Evolutionary conservation across 2,329 filamentous ascomycete genomes (phyloP).

Genomic region (Juglanconis oblonga): DNA sequence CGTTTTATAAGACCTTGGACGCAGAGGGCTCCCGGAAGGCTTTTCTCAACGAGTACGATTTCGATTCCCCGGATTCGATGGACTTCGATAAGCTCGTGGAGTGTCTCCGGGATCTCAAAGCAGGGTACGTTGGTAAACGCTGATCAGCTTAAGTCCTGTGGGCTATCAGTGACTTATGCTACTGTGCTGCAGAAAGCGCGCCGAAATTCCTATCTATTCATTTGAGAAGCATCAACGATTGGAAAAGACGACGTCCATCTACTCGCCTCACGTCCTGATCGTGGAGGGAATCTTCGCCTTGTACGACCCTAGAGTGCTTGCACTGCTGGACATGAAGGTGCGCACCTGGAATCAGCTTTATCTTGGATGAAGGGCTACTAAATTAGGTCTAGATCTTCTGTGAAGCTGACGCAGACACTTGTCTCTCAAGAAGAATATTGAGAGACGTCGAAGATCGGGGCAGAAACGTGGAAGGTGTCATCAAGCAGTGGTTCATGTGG

Average conservation of each 20-base stretch:
- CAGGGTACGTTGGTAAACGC: constrained; percentile 64
- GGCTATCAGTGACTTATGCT: constrained; percentile 11
- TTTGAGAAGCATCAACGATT: constrained; percentile 86
- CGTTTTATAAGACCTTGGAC: constrained; percentile 90
- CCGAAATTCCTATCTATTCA: constrained; percentile 92
- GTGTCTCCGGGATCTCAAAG: constrained; percentile 78
- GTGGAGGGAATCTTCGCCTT: constrained; percentile 95
- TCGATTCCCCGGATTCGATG: constrained; percentile 89
- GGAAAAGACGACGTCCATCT: constrained; percentile 79
- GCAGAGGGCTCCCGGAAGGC: constrained; percentile 75
- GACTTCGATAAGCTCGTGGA: constrained; percentile 90
- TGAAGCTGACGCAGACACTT: constrained; percentile 92
- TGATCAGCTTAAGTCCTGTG: background rate
- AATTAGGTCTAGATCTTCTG: constrained; percentile 70
- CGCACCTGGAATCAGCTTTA: constrained; percentile 3
- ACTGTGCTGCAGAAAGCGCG: constrained; percentile 61
- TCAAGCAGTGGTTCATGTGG: constrained; percentile 96
- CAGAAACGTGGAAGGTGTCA: constrained; percentile 88
- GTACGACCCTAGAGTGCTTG: constrained; percentile 80
- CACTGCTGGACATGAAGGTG: constrained; percentile 88
- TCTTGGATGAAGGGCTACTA: background rate
- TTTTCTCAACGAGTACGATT: constrained; percentile 90
- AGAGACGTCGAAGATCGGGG: constrained; percentile 88
- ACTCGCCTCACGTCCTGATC: constrained; percentile 93
- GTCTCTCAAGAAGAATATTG: constrained; percentile 79